phyloP scores from a whole-genome alignment of 2,329 filamentous ascomycete species.

The Trichophyton rubrum region DNA sequence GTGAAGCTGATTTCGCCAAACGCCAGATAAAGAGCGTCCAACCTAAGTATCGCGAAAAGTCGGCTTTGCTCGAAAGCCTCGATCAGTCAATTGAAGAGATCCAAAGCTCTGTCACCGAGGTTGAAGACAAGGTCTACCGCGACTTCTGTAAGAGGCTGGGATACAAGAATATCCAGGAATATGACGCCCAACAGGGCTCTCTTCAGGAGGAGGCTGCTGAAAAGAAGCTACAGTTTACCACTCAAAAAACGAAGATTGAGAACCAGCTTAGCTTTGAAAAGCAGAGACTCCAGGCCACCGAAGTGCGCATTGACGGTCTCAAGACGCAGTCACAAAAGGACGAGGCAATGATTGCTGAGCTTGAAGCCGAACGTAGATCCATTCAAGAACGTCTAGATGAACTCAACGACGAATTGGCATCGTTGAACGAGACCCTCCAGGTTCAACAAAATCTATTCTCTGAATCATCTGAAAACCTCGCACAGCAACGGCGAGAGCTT shows the following conservation, averaged over 20 bases:
- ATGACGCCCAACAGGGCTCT: conserved; percentile 85
- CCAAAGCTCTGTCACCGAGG: conserved; percentile 56
- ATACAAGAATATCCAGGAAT: conserved; percentile 80
- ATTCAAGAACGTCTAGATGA: conserved; percentile 62
- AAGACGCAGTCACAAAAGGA: conserved; percentile 55
- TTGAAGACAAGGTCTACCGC: conserved; percentile 79
- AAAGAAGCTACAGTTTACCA: conserved; percentile 74
- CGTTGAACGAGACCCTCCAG: conserved; percentile 59
- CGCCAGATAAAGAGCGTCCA: conserved; percentile 61
- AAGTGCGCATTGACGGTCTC: conserved; percentile 55
- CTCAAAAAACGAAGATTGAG: conserved; percentile 55
- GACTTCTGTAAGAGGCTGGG: conserved; percentile 77
- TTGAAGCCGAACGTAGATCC: conserved; percentile 58
- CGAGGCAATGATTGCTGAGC: conserved; percentile 54
- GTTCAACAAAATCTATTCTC: conserved; percentile 55
- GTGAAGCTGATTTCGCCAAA: conserved; percentile 62
- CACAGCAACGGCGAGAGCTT: conserved; percentile 65
- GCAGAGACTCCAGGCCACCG: conserved; percentile 57
- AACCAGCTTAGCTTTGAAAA: conserved; percentile 53
- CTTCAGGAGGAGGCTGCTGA: conserved; percentile 81
- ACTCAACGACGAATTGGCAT: conserved; percentile 63
- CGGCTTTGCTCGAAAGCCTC: conserved; percentile 52
- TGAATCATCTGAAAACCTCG: conserved; percentile 60
- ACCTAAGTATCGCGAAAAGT: conserved; percentile 65
- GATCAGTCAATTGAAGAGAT: conserved; percentile 44